A percentile compares a stretch with the other conserved stretches of the same genome.
Evolutionary conservation across 192 early-diverging fungal species (phyloP).

Genomic region (Chytriomyces sp.): DNA sequence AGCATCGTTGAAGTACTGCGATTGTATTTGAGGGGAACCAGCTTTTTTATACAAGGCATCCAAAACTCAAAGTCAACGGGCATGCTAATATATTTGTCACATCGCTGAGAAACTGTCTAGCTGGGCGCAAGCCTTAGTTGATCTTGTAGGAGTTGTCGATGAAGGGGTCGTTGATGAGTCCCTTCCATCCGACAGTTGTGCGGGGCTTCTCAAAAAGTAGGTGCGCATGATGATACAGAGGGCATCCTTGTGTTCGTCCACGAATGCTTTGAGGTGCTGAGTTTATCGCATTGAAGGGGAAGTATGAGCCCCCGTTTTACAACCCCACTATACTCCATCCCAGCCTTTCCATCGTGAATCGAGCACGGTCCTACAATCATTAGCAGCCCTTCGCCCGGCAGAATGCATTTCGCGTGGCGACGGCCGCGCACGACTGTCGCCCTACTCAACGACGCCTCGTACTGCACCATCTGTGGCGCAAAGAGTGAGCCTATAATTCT

Average conservation of each 20-base stretch:
- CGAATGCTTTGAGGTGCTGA: conserved; percentile 59
- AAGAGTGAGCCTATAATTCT: conserved; percentile 84
- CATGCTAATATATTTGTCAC: conserved; percentile 83
- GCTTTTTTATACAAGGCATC: not conserved
- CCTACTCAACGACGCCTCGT: no score
- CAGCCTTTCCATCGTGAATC: conserved; percentile 89
- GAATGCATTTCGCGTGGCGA: no score
- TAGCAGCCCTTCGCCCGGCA: conserved; percentile 79
- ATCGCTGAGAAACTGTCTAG: conserved; percentile 77
- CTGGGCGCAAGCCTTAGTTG: conserved; percentile 92
- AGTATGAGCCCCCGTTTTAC: not conserved
- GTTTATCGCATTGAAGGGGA: not conserved
- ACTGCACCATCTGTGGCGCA: no score
- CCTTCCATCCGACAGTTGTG: conserved; percentile 97
- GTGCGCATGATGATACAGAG: conserved; percentile 91
- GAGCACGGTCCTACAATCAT: conserved; percentile 95
- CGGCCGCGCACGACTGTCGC: no score
- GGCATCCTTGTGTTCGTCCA: conserved; percentile 72
- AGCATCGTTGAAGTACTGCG: conserved; percentile 92
- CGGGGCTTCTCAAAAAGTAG: conserved; percentile 99
- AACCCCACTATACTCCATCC: conserved; percentile 76
- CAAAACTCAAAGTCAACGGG: conserved; percentile 83
- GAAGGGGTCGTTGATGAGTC: conserved; percentile 73
- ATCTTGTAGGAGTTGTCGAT: conserved; percentile 80
- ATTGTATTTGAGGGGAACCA: conserved; percentile 62